Base-by-base conservation (phyloP, 345 rosid species). In the Citrus sp. region DNA sequence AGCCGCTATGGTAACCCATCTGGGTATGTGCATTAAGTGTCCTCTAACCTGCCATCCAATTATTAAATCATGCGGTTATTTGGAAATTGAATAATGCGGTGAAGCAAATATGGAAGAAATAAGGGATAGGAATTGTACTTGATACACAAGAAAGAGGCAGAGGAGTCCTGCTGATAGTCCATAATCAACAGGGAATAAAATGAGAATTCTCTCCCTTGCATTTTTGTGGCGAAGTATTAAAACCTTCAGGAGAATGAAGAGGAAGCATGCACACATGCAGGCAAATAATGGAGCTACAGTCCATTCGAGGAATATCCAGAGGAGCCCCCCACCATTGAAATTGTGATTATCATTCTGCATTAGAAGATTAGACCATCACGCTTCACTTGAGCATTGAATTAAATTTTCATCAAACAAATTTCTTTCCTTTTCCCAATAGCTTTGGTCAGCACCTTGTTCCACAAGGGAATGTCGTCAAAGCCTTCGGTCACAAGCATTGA, bases 161-260 rank as follows among this genome's bases (percentile, higher is more conserved):
- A 85, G 86, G 62, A 83, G 55, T 76, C 84, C 86, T 46, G 84
- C 77, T 30, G 84, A 81, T 67, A 83, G 65, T 70, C 86, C 85
- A 34, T 54, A 79, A 77, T 71, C 81, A 35, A 83, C 38, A 35
- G 83, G 81, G 55, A 86, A 72, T 73, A 83, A 81, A 59, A 81
- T 25, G 46, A 81, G 79, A 69, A 83, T 78, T 79, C 84, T 78
- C 68, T 76, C 77, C 58, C 70, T 68, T 27, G 83, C 80, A 54
- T 74, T 79, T 67, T 81, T 80, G 7, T 24, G 82, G 38, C 75
- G 32, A 73, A 83, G 86, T 42, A 83, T 46, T 19, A 58, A 77
- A 22, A 72, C 73, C 83, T 77, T 81, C 73, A 74, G 22, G 70
- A 77, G 61, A 34, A 42, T 27, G 74, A 83, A 81, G 51, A 76